These are phyloP conservation scores for Nitzschia sp. DNA, from an alignment of 108 stramenopile genomes.

Conservation along the genomic window DNA sequence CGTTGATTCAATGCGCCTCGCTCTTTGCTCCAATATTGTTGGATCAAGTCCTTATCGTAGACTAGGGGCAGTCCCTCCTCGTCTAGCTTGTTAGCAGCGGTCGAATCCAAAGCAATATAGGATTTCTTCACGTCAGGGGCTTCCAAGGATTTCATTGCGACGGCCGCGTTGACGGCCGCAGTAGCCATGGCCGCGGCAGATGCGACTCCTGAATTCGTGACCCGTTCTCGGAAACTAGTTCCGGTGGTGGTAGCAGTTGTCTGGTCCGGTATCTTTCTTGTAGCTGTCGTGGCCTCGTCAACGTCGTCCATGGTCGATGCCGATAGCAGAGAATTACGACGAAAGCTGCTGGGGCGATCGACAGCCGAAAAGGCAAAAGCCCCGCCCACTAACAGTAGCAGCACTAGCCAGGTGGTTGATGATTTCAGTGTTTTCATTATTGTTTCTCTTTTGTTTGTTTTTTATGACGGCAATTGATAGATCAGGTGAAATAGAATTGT, in stretches of 20 bases:
- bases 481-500: too few relatives aligned
- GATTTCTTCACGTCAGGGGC: constrained; percentile 78
- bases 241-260: background rate
- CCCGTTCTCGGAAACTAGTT: constrained; percentile 36
- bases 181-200: constrained; percentile 88
- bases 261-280: background rate
- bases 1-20: constrained; percentile 84
- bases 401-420: too few relatives aligned
- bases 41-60: constrained; percentile 91
- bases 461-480: too few relatives aligned
- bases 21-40: constrained; percentile 90
- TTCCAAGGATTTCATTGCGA: constrained; percentile 78
- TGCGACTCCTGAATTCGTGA: constrained; percentile 72
- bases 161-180: constrained; percentile 90
- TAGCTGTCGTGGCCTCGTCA: background rate
- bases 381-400: too few relatives aligned
- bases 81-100: constrained; percentile 54
- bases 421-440: too few relatives aligned
- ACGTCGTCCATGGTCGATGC: constrained; percentile 25
- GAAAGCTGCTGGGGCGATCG: too few relatives aligned
- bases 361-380: too few relatives aligned
- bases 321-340: too few relatives aligned
- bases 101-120: constrained; percentile 69
- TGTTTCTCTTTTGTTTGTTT: too few relatives aligned
- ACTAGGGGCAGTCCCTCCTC: constrained; percentile 90